Evolutionary conservation across 768 basidiomycete species (phyloP).

Genomic region (Termitomyces sp.): DNA sequence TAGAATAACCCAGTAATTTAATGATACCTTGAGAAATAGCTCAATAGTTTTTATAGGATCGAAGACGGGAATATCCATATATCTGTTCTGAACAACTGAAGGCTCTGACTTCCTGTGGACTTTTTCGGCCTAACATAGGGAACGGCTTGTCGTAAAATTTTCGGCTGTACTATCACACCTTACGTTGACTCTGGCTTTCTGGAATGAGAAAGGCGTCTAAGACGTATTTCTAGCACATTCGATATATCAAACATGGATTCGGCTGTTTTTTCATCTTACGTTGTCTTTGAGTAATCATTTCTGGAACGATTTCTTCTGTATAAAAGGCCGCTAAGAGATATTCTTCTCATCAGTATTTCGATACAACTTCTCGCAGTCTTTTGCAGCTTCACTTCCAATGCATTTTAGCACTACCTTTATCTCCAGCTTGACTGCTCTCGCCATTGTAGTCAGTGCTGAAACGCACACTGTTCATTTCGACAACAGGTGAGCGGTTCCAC

Average conservation of each 20-base stretch:
- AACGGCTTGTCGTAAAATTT: not conserved
- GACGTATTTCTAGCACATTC: not conserved
- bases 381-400: not conserved
- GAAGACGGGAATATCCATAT: not conserved
- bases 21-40: not conserved
- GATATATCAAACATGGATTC: no score
- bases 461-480: conserved; percentile 33
- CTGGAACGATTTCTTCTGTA: not conserved
- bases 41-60: not conserved
- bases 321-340: not conserved
- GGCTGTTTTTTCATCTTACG: not conserved
- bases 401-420: conserved; percentile 13
- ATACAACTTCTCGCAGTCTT: not conserved
- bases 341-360: not conserved
- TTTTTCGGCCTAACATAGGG: not conserved
- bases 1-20: not conserved
- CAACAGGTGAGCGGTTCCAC: conserved; percentile 21
- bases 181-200: not conserved
- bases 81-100: not conserved
- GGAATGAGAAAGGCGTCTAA: not conserved
- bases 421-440: conserved; percentile 14
- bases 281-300: not conserved
- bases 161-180: not conserved
- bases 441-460: conserved; percentile 24
- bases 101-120: not conserved